These are phyloP conservation scores for Narthecium ossifragum DNA, from an alignment of 106 monocot species.

Conservation along the genomic window DNA sequence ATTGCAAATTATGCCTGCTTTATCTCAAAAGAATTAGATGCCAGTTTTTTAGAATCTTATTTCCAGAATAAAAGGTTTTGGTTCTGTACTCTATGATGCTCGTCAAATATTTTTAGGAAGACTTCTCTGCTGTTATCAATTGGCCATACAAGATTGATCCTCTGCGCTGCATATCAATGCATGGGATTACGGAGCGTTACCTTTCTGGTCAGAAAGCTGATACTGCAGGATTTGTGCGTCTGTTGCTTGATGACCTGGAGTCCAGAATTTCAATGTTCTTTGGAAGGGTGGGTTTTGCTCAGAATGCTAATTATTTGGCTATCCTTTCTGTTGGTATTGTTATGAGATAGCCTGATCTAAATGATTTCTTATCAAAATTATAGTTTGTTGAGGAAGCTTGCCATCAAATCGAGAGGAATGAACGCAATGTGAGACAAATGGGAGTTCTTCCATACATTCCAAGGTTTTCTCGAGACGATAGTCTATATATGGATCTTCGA, in stretches of 20 bases:
- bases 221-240: slow-evolving; percentile 81
- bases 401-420: slow-evolving; percentile 92
- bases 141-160: slow-evolving; percentile 93
- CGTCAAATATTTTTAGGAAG: slow-evolving; percentile 57
- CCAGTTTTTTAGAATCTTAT: no score
- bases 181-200: slow-evolving; percentile 92
- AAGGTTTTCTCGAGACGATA: no score
- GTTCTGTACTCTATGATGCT: no score
- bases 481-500: no score
- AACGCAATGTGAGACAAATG: slow-evolving; percentile 72
- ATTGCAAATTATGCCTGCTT: no score
- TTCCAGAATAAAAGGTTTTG: no score
- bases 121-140: slow-evolving; percentile 83
- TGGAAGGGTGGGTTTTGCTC: slow-evolving; percentile 34
- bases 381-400: slow-evolving; percentile 99
- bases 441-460: slow-evolving; percentile 90
- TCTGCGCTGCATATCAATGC: slow-evolving; percentile 88
- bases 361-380: slow-evolving; percentile 2
- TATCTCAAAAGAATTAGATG: no score
- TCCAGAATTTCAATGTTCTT: slow-evolving; percentile 69
- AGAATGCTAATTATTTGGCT: not conserved
- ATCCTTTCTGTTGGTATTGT: no score
- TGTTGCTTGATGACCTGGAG: slow-evolving; percentile 84
- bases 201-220: slow-evolving; percentile 96
- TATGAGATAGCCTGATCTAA: not conserved